Base-by-base conservation (phyloP, 75 land plant genomes). In the Selaginella moellendorffii region DNA sequence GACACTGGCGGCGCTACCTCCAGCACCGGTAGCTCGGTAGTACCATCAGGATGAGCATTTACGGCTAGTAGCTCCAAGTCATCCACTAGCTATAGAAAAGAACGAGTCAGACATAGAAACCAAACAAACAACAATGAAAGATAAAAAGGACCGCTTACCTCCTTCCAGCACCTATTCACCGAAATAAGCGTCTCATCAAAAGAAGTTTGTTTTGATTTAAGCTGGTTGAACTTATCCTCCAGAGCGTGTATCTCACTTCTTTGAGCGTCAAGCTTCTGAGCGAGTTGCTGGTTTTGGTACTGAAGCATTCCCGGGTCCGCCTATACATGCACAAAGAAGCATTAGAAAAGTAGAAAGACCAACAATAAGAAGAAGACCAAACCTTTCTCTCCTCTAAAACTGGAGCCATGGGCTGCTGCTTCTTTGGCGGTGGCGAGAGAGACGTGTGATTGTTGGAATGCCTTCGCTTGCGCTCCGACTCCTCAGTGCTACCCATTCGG, bases 401-500 rank as follows among this genome's bases (percentile, higher is more conserved):
- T 8, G 81, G 81, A 30, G 68, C 22, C 53, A 75, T 52, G 0
- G 80, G 62, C 14, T 67, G 81, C n/a, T n/a, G n/a, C 75, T 80
- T 83, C 78, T 90, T 90, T 24, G 63, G 68, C 0, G 83, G 69
- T 19, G 81, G 62, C 65, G 78, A 78, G 53, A 77, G 71, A 21
- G 81, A 76, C n/a, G n/a, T n/a, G n/a, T n/a, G n/a, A 61, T 93
- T 65, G 64, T 53, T 71, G 59, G 86, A 66, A 59, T 90, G 87
- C 28, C 92, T 90, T 36, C 97, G n/a, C 69, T 90, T 90, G 67
- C 85, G 77, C 67, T 87, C 97, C 29, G 92, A 77, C 76, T 87
- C 97, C 29, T 86, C 97, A 10, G 92, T 82, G 72, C 96, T 89
- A 68, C 87, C 90, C 96, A 89, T 89, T 22, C 73, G 62, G 71